Base-by-base conservation (phyloP, 257 asterid genomes). In the Solanum phureja region DNA sequence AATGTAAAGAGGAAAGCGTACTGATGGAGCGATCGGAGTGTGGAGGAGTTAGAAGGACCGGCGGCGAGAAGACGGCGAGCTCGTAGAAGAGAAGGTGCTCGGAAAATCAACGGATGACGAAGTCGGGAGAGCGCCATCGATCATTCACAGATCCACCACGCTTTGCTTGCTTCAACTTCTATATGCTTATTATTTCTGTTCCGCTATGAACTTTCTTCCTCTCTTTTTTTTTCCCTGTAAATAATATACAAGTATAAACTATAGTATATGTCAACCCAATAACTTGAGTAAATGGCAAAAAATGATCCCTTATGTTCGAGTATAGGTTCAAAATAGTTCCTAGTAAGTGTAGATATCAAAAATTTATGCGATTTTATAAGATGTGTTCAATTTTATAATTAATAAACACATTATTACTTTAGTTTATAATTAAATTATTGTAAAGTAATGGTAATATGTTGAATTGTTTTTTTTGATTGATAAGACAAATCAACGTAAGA, bases 51-150 rank as follows among this genome's bases (percentile, higher is more conserved):
- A n/a, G 31, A 79, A 24, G 38, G 88, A 8, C 29, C 68, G 86
- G 86, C n/a, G 90, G 91, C 58, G 95, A 93, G 89, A 93, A 88
- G 88, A 88, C 44, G 91, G 64, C 99, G 95, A 86, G 95, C 97
- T 87, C 91, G 88, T 88, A 94, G 88, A 14, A 95, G 96, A 74
- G 97, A 93, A 84, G 96, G 93, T 88, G 98, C 95, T 86, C 96
- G 94, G 79, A 74, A 86, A 95, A 95, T 94, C 92, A 91, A 93
- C 87, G 98, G 95, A 92, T 93, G 92, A 77, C 99, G 94, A 87
- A 97, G 96, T 93, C 98, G 92, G 12, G 98, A 94, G 33, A 96
- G 90, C 93, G 99, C 99, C 99, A 97, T 97, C 42, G 94, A 94
- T 93, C 92, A 91, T 86, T 74, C 56, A 58, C 87, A 74, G 91